Conservation (phyloP, 2,329 filamentous ascomycete species). For the Fusarium sp. region DNA sequence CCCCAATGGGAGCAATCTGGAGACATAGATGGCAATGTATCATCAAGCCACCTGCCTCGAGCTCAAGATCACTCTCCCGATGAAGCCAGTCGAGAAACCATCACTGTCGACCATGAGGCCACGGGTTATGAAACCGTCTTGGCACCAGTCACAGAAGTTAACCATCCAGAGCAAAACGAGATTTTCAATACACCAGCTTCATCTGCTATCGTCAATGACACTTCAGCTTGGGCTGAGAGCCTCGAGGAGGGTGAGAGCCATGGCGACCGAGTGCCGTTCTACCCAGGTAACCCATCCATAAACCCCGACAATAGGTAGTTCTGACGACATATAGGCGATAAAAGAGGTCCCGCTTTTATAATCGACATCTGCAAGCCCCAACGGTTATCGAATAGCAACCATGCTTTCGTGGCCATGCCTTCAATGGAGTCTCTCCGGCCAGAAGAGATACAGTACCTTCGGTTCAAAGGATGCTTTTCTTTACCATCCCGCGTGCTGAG, state of each 20-base stretch:
- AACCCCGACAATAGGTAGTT: too few relatives aligned
- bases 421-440: background rate
- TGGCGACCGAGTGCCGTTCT: background rate
- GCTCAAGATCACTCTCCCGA: background rate
- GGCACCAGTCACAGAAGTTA: background rate
- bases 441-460: constrained; percentile 23
- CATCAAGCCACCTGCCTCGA: background rate
- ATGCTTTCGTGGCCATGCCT: background rate
- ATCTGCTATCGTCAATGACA: background rate
- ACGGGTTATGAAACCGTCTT: background rate
- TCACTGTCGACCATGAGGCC: background rate
- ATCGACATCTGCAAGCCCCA: constrained; percentile 11
- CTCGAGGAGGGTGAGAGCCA: background rate
- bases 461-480: constrained; percentile 28
- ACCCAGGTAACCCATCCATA: background rate
- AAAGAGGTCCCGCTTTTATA: constrained; percentile 4
- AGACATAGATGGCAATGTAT: background rate
- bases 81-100: background rate
- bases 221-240: background rate
- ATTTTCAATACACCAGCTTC: background rate
- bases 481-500: constrained; percentile 18
- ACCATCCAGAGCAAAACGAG: background rate
- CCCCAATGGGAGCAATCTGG: background rate
- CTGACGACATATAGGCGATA: background rate
- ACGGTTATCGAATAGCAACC: background rate